Evolutionary conservation across 257 asterid genomes (phyloP), one percentile per base, ranked within the genome.

Genomic region (Solanum habrochaites): DNA sequence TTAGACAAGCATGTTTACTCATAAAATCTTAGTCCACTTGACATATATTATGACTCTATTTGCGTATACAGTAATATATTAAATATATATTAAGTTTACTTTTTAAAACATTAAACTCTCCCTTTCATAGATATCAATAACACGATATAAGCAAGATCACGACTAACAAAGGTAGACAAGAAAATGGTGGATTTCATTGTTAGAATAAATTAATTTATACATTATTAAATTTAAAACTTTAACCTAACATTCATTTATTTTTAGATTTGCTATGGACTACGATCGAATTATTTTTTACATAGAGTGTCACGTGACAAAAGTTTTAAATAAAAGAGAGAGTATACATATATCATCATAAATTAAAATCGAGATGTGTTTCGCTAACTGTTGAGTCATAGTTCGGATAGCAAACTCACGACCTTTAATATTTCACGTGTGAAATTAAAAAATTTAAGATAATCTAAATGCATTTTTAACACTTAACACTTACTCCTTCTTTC

Each of bases 401-500:
- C 0, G 0, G 2, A 2, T 56, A 56, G 0, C 5, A 56, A 56
- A 2, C n/a, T 56, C 11, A 56, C 4, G n/a, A 18, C 64, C 2
- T 56, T 56, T 0, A 56, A 18, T 18, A 18, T 56, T 56, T 56
- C 11, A 56, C 7, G 4, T 56, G 64, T 56, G 64, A 56, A 56
- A 56, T 1, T 56, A 9, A 56, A 18, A 18, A 56, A 56, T 6
- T 0, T 56, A 2, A 0, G 1, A 56, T 56, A 56, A 18, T 56
- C 0, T 56, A 3, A 7, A 18, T 56, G 2, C 18, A 18, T 56
- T 56, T 56, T 56, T 56, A n/a, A 56, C 11, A 56, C 11, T 7
- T 18, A 56, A 56, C n/a, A 18, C 0, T 18, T 18, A 56, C 64
- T 56, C n/a, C 0, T 2, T 18, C 0, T 18, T 4, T 56, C n/a